Conservation (phyloP, 345 rosid species). For the Gossypium thurberi region DNA sequence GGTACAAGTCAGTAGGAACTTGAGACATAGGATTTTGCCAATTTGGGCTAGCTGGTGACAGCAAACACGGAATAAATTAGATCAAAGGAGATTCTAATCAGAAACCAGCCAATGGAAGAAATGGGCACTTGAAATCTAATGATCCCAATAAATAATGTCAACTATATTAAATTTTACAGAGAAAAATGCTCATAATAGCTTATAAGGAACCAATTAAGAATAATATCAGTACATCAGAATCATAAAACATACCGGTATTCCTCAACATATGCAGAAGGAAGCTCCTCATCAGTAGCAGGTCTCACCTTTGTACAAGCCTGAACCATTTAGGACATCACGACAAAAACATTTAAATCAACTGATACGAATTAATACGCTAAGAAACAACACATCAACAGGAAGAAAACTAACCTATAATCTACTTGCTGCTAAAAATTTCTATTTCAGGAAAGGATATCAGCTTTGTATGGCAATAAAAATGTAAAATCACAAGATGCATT, state of each 20-base stretch:
- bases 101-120: neutral
- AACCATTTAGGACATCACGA: slow-evolving; percentile 41
- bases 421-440: neutral
- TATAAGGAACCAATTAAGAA: neutral
- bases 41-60: neutral
- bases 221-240: neutral
- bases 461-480: neutral
- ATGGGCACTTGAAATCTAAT: neutral
- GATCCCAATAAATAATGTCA: neutral
- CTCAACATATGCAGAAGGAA: slow-evolving; percentile 80
- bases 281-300: slow-evolving; percentile 90
- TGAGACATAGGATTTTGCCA: neutral
- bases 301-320: slow-evolving; percentile 89
- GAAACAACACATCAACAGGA: neutral
- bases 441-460: neutral
- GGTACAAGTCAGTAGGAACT: neutral
- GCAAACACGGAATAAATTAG: neutral
- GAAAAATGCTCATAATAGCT: neutral
- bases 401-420: neutral
- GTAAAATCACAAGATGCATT: neutral
- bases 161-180: neutral
- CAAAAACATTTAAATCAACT: slow-evolving; percentile 13
- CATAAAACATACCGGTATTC: slow-evolving; percentile 62
- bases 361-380: neutral
- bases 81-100: neutral